Percentiles rank a stretch among this genome's conserved stretches.
phyloP scores from a whole-genome alignment of 2,329 filamentous ascomycete genomes.

The Pseudopyricularia javanii region DNA sequence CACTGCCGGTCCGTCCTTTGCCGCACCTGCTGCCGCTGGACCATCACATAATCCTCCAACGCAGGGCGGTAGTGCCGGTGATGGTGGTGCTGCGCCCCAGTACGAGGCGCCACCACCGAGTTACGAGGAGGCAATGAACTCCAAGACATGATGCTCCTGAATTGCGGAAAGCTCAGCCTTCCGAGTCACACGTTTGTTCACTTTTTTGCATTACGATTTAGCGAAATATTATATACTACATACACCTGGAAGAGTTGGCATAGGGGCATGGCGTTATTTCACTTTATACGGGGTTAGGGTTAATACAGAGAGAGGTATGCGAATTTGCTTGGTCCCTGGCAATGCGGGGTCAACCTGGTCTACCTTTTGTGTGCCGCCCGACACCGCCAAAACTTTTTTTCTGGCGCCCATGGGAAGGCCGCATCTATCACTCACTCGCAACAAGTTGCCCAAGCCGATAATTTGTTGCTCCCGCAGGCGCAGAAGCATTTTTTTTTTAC shows the following conservation, averaged over 20 bases:
- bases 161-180: no score
- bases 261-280: no score
- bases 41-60: not conserved
- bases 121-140: constrained; percentile 3
- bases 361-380: not conserved
- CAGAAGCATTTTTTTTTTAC: no score
- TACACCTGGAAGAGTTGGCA: no score
- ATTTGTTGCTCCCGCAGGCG: not conserved
- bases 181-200: no score
- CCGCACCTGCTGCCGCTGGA: not conserved
- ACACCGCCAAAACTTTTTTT: not conserved
- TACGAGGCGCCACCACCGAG: constrained; percentile 3
- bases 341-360: not conserved
- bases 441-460: not conserved
- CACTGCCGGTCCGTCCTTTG: not conserved
- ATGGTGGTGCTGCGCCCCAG: not conserved
- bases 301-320: not conserved
- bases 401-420: not conserved
- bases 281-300: no score
- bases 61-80: not conserved
- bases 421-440: no score
- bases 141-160: not conserved
- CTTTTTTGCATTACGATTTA: no score
- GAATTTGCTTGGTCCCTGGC: not conserved
- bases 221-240: no score